Evolutionary conservation across 2,329 filamentous ascomycete genomes (phyloP), one percentile per base, ranked within the genome.

Genomic region (Dothideomycetes sp.): DNA sequence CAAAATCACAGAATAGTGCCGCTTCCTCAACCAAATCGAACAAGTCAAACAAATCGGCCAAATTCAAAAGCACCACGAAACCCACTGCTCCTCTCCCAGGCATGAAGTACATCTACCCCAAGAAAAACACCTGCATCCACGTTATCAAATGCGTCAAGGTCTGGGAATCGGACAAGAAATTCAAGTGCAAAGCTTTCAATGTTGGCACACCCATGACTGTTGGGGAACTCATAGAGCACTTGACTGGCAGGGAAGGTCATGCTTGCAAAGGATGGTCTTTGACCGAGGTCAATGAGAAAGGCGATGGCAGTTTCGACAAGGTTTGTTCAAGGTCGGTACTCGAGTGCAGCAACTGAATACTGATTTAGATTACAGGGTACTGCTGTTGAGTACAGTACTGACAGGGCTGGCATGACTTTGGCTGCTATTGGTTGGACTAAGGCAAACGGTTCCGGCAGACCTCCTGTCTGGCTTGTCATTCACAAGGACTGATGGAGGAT

Each of bases 401-500:
- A 58, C 9, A 54, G 50, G 45, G 55, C 55, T 7, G 52, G 50
- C 17, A 50, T 47, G 1, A 50, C 45, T 1, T 39, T 61, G 24
- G 43, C 24, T 16, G 51, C 45, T 30, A 51, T 60, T 48, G 56
- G 58, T 3, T 61, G 59, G 59, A 51, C 45, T 39, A 45, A 42
- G 36, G 56, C 50, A 50, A 41, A 56, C 3, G 56, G 58, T 5
- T 45, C 33, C 2, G 40, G 32, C 13, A 39, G 55, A 40, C 55
- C 57, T 16, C 59, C 59, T 23, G 58, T 62, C n/a, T 58, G 57
- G 56, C 42, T 57, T 44, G 50, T 56, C 17, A 45, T 60, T 33
- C 55, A 59, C 41, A 54, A 54, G 47, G 16, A 19, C 20, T 40
- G 37, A 38, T 17, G 24, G n/a, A 1, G 9, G n/a, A n/a, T n/a